A percentile compares a stretch with the other conserved stretches of the same genome.
These are phyloP conservation scores for Dillenia turbinata DNA, from an alignment of 164 flowering plant genomes.

Conservation along the genomic window DNA sequence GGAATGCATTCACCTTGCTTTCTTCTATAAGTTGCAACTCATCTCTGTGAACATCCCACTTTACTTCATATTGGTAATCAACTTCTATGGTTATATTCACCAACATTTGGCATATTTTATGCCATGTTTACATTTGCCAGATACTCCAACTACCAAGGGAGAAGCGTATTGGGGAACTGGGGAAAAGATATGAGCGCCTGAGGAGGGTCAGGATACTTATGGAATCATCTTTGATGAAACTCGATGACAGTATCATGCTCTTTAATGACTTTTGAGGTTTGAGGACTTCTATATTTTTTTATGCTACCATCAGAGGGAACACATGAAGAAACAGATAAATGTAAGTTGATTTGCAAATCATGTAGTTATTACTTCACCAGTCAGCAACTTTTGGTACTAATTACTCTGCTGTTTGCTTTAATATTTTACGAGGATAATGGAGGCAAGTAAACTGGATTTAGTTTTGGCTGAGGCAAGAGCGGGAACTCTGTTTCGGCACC, in stretches of 20 bases:
- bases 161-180: slow-evolving; percentile 20
- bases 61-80: not conserved
- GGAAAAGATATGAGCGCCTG: slow-evolving; percentile 17
- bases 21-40: too few relatives aligned
- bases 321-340: not conserved
- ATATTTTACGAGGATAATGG: too few relatives aligned
- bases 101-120: too few relatives aligned
- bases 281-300: not conserved
- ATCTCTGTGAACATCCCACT: not conserved
- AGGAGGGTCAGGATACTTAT: slow-evolving; percentile 24
- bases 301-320: too few relatives aligned
- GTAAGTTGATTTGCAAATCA: too few relatives aligned
- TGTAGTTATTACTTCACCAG: too few relatives aligned
- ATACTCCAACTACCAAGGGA: slow-evolving; percentile 30
- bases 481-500: too few relatives aligned
- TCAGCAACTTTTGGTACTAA: too few relatives aligned
- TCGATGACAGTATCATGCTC: slow-evolving; percentile 67
- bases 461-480: too few relatives aligned
- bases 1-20: too few relatives aligned
- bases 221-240: slow-evolving; percentile 49
- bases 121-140: slow-evolving; percentile 25
- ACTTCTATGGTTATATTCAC: not conserved
- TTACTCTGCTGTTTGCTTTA: too few relatives aligned
- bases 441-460: too few relatives aligned
- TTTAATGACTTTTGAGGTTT: slow-evolving; percentile 47